Evolutionary conservation across 2,329 filamentous ascomycete species (phyloP).

Genomic region (Thermothelomyces thermophilus): DNA sequence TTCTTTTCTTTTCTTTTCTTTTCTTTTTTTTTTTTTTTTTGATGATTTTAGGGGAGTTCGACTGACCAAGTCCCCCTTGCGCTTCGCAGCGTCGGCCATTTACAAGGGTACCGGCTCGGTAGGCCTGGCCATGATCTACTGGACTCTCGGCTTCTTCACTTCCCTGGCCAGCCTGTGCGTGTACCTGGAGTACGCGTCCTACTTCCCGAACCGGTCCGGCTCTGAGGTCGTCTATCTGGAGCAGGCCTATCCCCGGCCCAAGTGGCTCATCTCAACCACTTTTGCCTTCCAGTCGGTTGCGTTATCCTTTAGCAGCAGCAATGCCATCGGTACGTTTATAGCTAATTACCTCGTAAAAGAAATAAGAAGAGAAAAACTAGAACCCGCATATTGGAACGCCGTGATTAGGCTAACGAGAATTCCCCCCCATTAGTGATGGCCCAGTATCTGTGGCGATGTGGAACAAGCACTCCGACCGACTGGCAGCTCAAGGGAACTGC

Average conservation of each 20-base stretch:
- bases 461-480: constrained; percentile 40
- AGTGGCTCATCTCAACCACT: constrained; percentile 56
- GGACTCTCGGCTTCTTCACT: constrained; percentile 56
- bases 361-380: no score
- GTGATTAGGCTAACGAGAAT: no score
- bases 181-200: constrained; percentile 58
- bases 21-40: background rate
- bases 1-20: background rate
- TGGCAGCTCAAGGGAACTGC: constrained; percentile 65
- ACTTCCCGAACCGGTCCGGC: constrained; percentile 60
- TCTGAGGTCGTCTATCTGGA: constrained; percentile 63
- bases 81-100: constrained; percentile 46
- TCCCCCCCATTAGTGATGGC: no score
- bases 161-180: constrained; percentile 48
- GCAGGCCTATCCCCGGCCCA: constrained; percentile 58
- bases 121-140: constrained; percentile 57
- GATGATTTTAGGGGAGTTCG: no score
- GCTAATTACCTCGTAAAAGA: no score
- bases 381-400: no score
- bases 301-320: constrained; percentile 59
- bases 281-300: constrained; percentile 59
- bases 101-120: constrained; percentile 54
- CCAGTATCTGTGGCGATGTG: no score
- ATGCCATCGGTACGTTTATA: constrained; percentile 51
- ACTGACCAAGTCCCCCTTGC: no score